These are phyloP conservation scores for Fragilariopsis cylindrus DNA, from an alignment of 108 stramenopile species.

Conservation along the genomic window DNA sequence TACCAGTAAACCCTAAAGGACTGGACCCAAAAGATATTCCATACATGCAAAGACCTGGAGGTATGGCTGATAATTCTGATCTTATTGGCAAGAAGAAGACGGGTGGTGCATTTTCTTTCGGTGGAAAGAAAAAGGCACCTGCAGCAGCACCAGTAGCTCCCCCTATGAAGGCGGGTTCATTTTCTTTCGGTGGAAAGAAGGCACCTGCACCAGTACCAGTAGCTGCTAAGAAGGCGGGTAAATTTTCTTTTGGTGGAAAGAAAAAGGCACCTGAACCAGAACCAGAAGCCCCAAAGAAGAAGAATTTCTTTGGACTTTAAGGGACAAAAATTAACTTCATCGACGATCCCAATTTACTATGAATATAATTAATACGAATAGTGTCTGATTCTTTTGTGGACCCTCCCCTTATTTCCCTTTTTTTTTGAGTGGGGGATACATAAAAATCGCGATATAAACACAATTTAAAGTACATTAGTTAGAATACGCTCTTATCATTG, in stretches of 20 bases:
- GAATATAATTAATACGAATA: too few relatives aligned
- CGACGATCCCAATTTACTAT: too few relatives aligned
- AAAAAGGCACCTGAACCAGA: constrained; percentile 53
- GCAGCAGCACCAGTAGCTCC: constrained; percentile 52
- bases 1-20: too few relatives aligned
- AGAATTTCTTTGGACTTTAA: constrained; percentile 85
- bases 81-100: constrained; percentile 52
- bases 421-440: too few relatives aligned
- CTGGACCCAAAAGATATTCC: constrained; percentile 70
- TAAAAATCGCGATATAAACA: too few relatives aligned
- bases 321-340: background rate
- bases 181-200: constrained; percentile 51
- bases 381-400: too few relatives aligned
- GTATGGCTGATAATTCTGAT: constrained; percentile 73
- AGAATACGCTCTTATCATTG: too few relatives aligned
- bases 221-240: constrained; percentile 17
- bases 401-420: too few relatives aligned
- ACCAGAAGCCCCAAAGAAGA: constrained; percentile 65
- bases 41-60: constrained; percentile 90
- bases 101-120: constrained; percentile 27
- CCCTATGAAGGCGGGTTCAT: constrained; percentile 15
- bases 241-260: constrained; percentile 30
- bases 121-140: constrained; percentile 49
- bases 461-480: too few relatives aligned
- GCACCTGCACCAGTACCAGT: constrained; percentile 51